A percentile compares a stretch with the other conserved stretches of the same genome.
phyloP scores from a whole-genome alignment of 768 basidiomycete genomes.

The Tulasnella sp. region DNA sequence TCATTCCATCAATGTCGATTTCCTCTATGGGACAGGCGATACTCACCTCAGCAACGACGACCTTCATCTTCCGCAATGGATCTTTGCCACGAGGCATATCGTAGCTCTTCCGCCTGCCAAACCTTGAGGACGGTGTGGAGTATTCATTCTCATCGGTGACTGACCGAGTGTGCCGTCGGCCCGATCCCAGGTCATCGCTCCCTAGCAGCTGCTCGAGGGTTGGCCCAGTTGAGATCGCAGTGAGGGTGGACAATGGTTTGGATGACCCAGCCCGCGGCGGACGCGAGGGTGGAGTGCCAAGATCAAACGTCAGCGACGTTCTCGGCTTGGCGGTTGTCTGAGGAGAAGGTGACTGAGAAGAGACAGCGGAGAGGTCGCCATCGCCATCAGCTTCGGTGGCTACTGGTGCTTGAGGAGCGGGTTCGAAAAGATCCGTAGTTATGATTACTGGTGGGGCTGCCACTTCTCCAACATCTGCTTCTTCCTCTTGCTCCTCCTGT shows the following conservation, averaged over 20 bases:
- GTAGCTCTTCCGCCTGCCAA: too few relatives aligned
- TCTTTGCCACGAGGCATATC: neutral
- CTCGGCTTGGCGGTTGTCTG: neutral
- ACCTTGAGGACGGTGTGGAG: too few relatives aligned
- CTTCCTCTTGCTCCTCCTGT: conserved; percentile 16
- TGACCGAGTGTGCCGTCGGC: neutral
- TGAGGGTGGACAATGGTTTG: neutral
- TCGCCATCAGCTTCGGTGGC: conserved; percentile 3
- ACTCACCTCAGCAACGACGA: conserved; percentile 63
- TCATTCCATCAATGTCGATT: neutral
- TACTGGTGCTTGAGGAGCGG: neutral
- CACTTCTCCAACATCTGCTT: conserved; percentile 8
- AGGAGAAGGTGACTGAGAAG: neutral
- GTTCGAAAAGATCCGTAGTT: neutral
- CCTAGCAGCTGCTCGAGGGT: conserved; percentile 2
- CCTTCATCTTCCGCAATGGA: conserved; percentile 35
- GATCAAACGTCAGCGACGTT: neutral
- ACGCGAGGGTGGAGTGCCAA: neutral
- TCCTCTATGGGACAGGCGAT: neutral
- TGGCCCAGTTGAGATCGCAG: neutral
- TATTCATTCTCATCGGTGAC: neutral
- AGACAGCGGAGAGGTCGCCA: neutral
- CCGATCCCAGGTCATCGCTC: conserved; percentile 5
- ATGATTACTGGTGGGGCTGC: neutral
- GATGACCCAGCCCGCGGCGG: neutral